phyloP scores from a whole-genome alignment of 495 filamentous ascomycete genomes.

The Delitschia confertaspora region DNA sequence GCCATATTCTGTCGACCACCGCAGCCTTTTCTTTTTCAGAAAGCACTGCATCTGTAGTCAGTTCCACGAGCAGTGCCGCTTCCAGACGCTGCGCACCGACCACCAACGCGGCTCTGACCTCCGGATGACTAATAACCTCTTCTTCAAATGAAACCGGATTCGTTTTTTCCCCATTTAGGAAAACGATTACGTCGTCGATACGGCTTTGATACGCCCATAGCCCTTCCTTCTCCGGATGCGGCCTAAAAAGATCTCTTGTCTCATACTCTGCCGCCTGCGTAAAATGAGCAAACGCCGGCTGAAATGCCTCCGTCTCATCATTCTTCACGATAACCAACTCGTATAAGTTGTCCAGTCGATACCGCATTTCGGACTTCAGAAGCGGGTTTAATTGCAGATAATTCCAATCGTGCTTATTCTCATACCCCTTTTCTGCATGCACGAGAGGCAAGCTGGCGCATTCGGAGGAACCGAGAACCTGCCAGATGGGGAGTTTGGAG shows the following conservation, averaged over 20 bases:
- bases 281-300: constrained; percentile 12
- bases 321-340: constrained; percentile 2
- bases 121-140: constrained; percentile 1
- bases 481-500: background rate
- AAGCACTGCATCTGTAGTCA: background rate
- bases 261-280: constrained; percentile 11
- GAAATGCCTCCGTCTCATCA: background rate
- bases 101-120: constrained; percentile 24
- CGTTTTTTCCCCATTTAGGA: constrained; percentile 37
- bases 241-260: constrained; percentile 19
- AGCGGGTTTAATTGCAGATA: background rate
- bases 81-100: constrained; percentile 19
- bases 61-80: constrained; percentile 1
- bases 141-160: constrained; percentile 37
- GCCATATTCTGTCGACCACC: constrained; percentile 1
- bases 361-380: background rate
- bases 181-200: constrained; percentile 35
- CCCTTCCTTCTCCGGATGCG: constrained; percentile 14
- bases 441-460: background rate
- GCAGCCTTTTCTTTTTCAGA: background rate
- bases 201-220: constrained; percentile 15
- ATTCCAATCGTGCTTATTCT: background rate
- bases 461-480: constrained; percentile 1
- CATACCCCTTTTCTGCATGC: background rate
- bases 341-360: background rate